Percentiles rank a stretch among this genome's conserved stretches.
Evolutionary conservation across 805 yeast species (phyloP).

Genomic region (Candida chauliodis): DNA sequence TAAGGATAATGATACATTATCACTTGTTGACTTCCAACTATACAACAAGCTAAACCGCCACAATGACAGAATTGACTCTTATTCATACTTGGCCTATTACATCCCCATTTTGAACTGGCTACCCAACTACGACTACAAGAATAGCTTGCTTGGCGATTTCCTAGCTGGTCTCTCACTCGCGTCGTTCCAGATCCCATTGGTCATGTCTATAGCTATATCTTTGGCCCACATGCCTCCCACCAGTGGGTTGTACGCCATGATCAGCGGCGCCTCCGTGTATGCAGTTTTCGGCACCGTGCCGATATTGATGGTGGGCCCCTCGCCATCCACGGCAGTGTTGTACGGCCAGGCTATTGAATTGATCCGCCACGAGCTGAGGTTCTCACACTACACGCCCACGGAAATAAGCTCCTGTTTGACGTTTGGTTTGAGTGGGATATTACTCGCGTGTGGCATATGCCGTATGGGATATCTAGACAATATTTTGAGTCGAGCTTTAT

Average conservation of each 20-base stretch:
- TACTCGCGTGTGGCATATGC: constrained; percentile 64
- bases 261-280: constrained; percentile 76
- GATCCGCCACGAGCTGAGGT: constrained; percentile 19
- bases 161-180: constrained; percentile 32
- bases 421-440: constrained; percentile 63
- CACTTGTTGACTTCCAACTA: constrained; percentile 11
- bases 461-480: constrained; percentile 81
- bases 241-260: constrained; percentile 73
- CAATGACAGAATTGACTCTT: constrained; percentile 14
- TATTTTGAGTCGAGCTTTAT: constrained; percentile 68
- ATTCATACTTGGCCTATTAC: constrained; percentile 29
- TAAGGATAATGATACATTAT: constrained; percentile 11
- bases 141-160: constrained; percentile 22
- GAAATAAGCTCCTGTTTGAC: constrained; percentile 63
- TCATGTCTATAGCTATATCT: constrained; percentile 76
- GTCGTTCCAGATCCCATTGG: constrained; percentile 32
- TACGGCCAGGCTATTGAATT: constrained; percentile 72
- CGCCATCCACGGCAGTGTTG: constrained; percentile 80
- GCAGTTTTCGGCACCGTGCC: constrained; percentile 82
- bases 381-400: constrained; percentile 39
- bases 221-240: constrained; percentile 81
- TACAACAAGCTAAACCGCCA: constrained; percentile 10
- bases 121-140: constrained; percentile 19
- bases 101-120: constrained; percentile 30
- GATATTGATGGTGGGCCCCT: constrained; percentile 87